These are phyloP conservation scores for Stephanodiscus triporus DNA, from an alignment of 108 stramenopile species.

Conservation along the genomic window DNA sequence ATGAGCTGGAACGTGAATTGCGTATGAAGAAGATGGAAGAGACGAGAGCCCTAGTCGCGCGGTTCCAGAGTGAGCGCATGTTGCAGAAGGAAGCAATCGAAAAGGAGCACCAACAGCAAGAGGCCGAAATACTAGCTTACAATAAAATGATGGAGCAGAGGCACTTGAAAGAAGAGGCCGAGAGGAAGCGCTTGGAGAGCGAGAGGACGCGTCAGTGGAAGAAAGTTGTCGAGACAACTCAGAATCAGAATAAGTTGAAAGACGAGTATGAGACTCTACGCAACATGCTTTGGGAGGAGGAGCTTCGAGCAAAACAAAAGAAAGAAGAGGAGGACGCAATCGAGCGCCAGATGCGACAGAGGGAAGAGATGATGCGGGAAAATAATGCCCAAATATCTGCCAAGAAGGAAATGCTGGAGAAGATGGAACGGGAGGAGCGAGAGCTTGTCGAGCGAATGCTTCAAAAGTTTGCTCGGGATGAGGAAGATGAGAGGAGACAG, in stretches of 20 bases:
- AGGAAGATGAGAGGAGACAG: constrained; percentile 49
- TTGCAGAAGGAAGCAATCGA: constrained; percentile 32
- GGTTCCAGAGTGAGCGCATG: constrained; percentile 52
- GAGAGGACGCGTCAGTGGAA: constrained; percentile 54
- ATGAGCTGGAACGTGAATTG: constrained; percentile 48
- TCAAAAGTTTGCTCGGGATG: constrained; percentile 65
- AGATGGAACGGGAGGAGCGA: constrained; percentile 64
- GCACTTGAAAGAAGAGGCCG: constrained; percentile 40
- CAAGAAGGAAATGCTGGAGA: constrained; percentile 57
- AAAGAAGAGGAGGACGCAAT: constrained; percentile 58
- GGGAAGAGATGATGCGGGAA: constrained; percentile 57
- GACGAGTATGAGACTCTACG: constrained; percentile 62
- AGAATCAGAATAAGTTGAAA: constrained; percentile 47
- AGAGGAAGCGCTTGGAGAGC: constrained; percentile 47
- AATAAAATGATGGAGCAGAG: constrained; percentile 54
- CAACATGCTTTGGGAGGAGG: constrained; percentile 73
- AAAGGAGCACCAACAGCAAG: constrained; percentile 52
- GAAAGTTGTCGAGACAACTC: constrained; percentile 59
- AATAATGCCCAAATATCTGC: constrained; percentile 55
- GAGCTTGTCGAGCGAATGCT: constrained; percentile 64
- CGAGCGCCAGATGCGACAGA: constrained; percentile 32
- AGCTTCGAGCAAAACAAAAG: constrained; percentile 58
- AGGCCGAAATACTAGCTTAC: constrained; percentile 60
- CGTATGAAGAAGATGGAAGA: constrained; percentile 59
- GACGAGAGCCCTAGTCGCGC: constrained; percentile 49